Conservation (phyloP, 257 asterid species). For the Penstemon eatonii region DNA sequence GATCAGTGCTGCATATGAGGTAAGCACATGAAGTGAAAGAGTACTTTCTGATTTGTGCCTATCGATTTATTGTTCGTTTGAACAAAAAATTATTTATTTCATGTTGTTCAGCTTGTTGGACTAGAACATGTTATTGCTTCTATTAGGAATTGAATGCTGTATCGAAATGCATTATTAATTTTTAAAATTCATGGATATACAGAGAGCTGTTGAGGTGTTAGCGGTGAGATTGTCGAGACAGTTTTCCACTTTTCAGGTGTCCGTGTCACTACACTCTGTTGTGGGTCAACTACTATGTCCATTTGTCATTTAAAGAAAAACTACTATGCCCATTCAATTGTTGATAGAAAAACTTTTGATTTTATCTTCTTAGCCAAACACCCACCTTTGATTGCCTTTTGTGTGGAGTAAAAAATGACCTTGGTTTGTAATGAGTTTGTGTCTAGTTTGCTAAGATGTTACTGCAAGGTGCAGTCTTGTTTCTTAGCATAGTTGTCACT, state of each 20-base stretch:
- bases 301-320: no score
- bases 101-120: constrained; percentile 21
- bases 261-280: neutral
- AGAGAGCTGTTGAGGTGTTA: neutral
- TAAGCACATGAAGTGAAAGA: constrained; percentile 37
- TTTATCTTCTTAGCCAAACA: constrained; percentile 1
- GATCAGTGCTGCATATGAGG: constrained; percentile 99
- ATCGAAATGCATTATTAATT: neutral
- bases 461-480: neutral
- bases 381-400: neutral
- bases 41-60: constrained; percentile 12
- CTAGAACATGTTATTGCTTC: neutral
- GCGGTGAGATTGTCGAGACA: neutral
- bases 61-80: constrained; percentile 22
- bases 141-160: neutral
- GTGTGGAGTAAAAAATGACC: constrained; percentile 11
- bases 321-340: neutral
- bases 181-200: constrained; percentile 8
- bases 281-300: neutral
- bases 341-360: constrained; percentile 4
- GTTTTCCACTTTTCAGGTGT: neutral
- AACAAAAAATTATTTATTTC: neutral
- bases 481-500: neutral
- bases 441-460: constrained; percentile 5
- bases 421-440: neutral